Conservation (phyloP, 2,329 filamentous ascomycete genomes). For the Penicillium frequentans region DNA sequence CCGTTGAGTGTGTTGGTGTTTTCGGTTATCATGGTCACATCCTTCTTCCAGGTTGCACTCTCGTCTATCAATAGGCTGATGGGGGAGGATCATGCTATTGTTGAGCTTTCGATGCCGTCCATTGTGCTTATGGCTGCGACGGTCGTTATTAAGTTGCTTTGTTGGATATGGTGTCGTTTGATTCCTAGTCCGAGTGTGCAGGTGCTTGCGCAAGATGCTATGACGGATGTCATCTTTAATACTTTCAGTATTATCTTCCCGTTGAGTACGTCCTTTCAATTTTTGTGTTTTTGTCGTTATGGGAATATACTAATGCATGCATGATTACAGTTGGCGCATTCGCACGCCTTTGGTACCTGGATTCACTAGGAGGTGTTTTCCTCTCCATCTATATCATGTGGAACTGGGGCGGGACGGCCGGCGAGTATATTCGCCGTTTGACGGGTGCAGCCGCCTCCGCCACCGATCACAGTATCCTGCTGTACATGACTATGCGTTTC, state of each 20-base stretch:
- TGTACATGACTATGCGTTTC: constrained; percentile 93
- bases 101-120: constrained; percentile 71
- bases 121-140: constrained; percentile 79
- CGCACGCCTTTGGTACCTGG: constrained; percentile 57
- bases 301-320: background rate
- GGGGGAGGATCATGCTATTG: constrained; percentile 62
- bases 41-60: constrained; percentile 62
- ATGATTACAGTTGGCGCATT: constrained; percentile 33
- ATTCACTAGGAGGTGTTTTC: constrained; percentile 60
- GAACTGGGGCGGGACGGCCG: constrained; percentile 62
- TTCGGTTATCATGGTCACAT: constrained; percentile 66
- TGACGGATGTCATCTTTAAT: constrained; percentile 87
- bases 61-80: constrained; percentile 60
- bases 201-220: constrained; percentile 68
- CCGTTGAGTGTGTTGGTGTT: constrained; percentile 67
- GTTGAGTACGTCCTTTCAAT: constrained; percentile 45
- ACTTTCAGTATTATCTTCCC: constrained; percentile 86
- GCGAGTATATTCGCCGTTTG: constrained; percentile 62
- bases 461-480: constrained; percentile 70
- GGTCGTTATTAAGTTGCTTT: constrained; percentile 76
- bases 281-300: background rate
- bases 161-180: constrained; percentile 84
- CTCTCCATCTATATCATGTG: constrained; percentile 62
- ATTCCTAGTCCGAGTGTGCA: constrained; percentile 85
- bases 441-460: constrained; percentile 62